Percentiles rank a stretch among this genome's conserved stretches.
phyloP scores from a whole-genome alignment of 768 basidiomycete species.

The Arthromyces matolae region DNA sequence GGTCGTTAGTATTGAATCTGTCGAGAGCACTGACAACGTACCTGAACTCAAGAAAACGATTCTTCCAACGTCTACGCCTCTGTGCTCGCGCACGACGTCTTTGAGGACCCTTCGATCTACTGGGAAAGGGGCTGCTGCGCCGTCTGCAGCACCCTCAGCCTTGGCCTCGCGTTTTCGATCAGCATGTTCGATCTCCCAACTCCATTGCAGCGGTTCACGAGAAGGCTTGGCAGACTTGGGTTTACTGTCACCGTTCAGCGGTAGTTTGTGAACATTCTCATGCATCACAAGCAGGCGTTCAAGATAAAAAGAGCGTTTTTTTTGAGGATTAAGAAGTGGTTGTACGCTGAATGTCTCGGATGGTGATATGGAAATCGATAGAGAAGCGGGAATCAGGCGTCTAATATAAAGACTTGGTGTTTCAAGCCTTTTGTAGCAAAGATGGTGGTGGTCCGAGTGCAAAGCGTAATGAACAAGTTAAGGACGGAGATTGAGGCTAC shows the following conservation, averaged over 20 bases:
- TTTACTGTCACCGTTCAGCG: conserved; percentile 14
- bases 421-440: not conserved
- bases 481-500: conserved; percentile 11
- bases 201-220: conserved; percentile 49
- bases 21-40: conserved; percentile 30
- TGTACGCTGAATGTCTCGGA: conserved; percentile 8
- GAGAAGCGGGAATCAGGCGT: not conserved
- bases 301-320: conserved; percentile 5
- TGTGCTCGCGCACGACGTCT: conserved; percentile 73
- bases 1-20: conserved; percentile 9
- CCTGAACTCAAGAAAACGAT: conserved; percentile 76
- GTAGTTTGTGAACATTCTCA: conserved; percentile 24
- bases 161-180: conserved; percentile 63
- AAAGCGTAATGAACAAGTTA: conserved; percentile 4
- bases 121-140: conserved; percentile 60
- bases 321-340: not conserved
- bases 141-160: conserved; percentile 60
- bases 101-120: conserved; percentile 73
- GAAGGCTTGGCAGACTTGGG: conserved; percentile 5
- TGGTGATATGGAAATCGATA: not conserved
- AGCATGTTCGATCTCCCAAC: conserved; percentile 69
- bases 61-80: conserved; percentile 59
- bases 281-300: conserved; percentile 30
- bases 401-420: not conserved
- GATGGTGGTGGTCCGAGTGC: conserved; percentile 6